Conservation (phyloP, 345 rosid species). For the Dimocarpus longan region DNA sequence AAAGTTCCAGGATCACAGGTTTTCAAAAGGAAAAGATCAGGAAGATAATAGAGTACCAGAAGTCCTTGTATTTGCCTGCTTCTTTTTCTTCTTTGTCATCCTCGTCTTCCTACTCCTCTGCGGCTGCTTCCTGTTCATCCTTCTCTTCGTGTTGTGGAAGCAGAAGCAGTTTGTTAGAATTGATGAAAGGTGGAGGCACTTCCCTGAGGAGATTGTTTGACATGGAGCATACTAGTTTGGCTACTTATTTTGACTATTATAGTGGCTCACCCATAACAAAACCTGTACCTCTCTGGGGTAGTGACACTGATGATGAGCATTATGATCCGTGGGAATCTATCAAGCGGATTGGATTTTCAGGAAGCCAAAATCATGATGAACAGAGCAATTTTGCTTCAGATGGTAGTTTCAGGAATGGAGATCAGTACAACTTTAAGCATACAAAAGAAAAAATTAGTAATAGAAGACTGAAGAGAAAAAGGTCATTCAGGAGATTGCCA, state of each 20-base stretch:
- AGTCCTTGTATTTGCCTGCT: conserved; percentile 43
- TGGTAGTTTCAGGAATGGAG: conserved; percentile 25
- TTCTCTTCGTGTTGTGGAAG: conserved; percentile 23
- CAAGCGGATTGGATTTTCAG: conserved; percentile 18
- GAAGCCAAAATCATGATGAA: conserved; percentile 1
- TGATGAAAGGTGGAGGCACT: conserved; percentile 51
- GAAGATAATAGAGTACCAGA: conserved; percentile 46
- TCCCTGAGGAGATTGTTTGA: conserved; percentile 52
- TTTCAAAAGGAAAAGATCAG: conserved; percentile 43
- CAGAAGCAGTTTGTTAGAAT: conserved; percentile 35
- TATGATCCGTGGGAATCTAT: conserved; percentile 48
- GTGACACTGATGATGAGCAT: conserved; percentile 35
- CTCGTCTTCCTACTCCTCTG: conserved; percentile 1
- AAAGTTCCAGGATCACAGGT: conserved; percentile 19
- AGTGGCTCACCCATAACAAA: conserved; percentile 44
- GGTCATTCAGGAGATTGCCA: conserved; percentile 50
- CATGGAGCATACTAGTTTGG: conserved; percentile 56
- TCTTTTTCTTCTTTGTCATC: conserved; percentile 37
- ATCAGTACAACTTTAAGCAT: conserved; percentile 4
- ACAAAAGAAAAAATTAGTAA: neutral
- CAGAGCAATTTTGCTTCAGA: conserved; percentile 29
- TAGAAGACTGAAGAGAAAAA: conserved; percentile 43
- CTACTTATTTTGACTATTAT: conserved; percentile 46
- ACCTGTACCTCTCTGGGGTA: conserved; percentile 50
- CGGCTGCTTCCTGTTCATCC: conserved; percentile 29